These are phyloP conservation scores for Sabuloglossum arenarium DNA, from an alignment of 495 filamentous ascomycete genomes.

Conservation along the genomic window DNA sequence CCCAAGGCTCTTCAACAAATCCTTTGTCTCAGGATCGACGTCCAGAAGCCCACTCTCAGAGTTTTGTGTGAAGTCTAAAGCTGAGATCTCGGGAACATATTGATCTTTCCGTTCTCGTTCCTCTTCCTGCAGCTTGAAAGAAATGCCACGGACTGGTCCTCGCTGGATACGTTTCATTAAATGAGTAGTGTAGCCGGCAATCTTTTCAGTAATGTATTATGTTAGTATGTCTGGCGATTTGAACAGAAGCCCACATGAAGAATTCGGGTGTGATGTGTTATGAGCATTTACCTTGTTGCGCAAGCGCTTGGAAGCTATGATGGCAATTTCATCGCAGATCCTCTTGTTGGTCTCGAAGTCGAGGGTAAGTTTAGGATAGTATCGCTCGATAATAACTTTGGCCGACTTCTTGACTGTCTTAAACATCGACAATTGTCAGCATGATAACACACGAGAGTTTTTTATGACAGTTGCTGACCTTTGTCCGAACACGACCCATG, in stretches of 20 bases:
- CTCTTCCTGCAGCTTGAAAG: conserved; percentile 99
- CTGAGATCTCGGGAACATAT: conserved; percentile 96
- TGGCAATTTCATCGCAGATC: conserved; percentile 99
- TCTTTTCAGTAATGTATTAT: conserved; percentile 26
- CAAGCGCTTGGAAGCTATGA: conserved; percentile 93
- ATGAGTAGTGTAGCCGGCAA: conserved; percentile 96
- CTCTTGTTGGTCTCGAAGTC: conserved; percentile 99
- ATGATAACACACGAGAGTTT: neutral
- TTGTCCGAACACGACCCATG: conserved; percentile 94
- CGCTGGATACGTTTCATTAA: conserved; percentile 99
- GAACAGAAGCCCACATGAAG: neutral
- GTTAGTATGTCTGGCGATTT: neutral
- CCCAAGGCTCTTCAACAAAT: conserved; percentile 91
- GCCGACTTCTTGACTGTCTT: conserved; percentile 99
- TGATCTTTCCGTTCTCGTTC: conserved; percentile 99
- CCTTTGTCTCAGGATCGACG: conserved; percentile 92
- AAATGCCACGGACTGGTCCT: conserved; percentile 97
- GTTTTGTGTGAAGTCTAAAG: conserved; percentile 87
- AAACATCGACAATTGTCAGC: conserved; percentile 13
- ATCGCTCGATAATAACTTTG: conserved; percentile 99
- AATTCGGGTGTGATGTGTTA: neutral
- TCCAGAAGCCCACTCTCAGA: conserved; percentile 83
- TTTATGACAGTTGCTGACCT: conserved; percentile 17
- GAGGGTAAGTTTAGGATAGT: conserved; percentile 95
- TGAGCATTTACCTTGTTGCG: conserved; percentile 68